Conservation (phyloP, 768 basidiomycete species). For the Lyophyllum decastes region DNA sequence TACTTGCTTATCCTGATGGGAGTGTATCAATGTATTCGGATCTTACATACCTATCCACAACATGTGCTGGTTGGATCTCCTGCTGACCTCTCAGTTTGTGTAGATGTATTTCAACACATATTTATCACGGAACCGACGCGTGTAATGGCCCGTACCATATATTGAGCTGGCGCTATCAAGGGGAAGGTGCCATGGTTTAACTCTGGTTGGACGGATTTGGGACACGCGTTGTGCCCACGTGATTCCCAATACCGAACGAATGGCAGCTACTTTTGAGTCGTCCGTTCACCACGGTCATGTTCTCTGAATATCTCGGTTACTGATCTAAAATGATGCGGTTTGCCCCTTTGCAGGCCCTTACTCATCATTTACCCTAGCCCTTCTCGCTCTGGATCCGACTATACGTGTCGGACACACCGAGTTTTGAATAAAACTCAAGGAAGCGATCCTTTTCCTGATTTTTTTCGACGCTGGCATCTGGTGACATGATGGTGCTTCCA, state of each 20-base stretch:
- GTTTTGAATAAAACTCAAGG: too few species aligned
- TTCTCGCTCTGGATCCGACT: not conserved
- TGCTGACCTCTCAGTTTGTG: too few species aligned
- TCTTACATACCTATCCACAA: not conserved
- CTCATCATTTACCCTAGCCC: not conserved
- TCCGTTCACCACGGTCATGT: conserved; percentile 1
- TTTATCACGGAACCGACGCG: too few species aligned
- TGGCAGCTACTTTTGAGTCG: not conserved
- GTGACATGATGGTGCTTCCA: not conserved
- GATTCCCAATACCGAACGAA: not conserved
- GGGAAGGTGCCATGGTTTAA: too few species aligned
- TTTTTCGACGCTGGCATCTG: not conserved
- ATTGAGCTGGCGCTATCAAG: too few species aligned
- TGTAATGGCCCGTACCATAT: too few species aligned
- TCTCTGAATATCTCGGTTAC: too few species aligned
- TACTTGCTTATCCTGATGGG: not conserved
- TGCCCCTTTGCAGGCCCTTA: not conserved
- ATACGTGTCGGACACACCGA: not conserved
- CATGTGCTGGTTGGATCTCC: not conserved
- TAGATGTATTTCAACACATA: too few species aligned
- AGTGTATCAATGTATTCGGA: not conserved
- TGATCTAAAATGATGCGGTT: not conserved
- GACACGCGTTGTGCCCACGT: not conserved
- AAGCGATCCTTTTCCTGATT: too few species aligned
- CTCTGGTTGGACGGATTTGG: not conserved